phyloP scores from a whole-genome alignment of 306 rosid species.

The Albizia julibrissin region DNA sequence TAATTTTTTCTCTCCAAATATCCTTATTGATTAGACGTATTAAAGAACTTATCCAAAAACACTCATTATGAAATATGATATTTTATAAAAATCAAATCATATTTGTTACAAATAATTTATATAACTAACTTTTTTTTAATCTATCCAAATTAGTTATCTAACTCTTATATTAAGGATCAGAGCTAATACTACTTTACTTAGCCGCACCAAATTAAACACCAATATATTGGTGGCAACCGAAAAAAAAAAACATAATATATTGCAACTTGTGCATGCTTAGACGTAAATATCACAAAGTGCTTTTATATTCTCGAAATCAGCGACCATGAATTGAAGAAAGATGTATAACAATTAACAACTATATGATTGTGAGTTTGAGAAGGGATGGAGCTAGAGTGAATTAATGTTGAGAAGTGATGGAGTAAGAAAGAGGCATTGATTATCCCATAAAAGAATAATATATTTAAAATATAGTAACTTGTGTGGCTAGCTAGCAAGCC shows the following conservation, averaged over 20 bases:
- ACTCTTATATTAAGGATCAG: no score
- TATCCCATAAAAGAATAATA: background rate
- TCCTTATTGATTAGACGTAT: no score
- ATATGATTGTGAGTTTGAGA: background rate
- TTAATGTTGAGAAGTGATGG: background rate
- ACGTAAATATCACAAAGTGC: no score
- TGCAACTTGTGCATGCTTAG: background rate
- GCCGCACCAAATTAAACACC: background rate
- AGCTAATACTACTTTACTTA: background rate
- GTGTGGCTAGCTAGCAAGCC: background rate
- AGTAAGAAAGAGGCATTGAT: background rate
- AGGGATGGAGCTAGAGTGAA: background rate
- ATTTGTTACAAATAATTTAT: no score
- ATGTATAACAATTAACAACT: background rate
- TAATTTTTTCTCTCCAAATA: no score
- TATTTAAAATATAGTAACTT: background rate
- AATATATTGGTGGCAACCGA: no score
- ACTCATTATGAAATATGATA: no score
- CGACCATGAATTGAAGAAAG: background rate
- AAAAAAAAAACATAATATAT: background rate
- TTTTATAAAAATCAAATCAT: no score
- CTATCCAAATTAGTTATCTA: no score
- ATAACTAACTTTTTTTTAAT: no score
- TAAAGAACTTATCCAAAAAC: no score
- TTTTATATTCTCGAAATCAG: no score